Evolutionary conservation across 2,329 filamentous ascomycete species (phyloP).

Genomic region (Boeremia lycopersici): DNA sequence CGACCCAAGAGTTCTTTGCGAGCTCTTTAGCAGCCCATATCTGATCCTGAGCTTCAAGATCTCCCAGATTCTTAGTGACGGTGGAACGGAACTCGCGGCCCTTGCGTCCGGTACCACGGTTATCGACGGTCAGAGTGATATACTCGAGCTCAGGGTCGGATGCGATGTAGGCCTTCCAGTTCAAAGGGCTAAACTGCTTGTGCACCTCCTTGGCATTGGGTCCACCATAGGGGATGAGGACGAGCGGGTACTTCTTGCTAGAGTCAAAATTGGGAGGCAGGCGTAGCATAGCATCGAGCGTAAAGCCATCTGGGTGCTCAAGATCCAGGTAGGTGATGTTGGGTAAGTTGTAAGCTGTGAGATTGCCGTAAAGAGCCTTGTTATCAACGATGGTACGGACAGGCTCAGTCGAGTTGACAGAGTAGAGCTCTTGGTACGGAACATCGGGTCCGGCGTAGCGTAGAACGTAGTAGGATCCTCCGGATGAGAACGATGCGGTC

Average conservation of each 20-base stretch:
- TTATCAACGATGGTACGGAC: constrained; percentile 67
- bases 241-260: constrained; percentile 66
- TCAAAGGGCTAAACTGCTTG: constrained; percentile 62
- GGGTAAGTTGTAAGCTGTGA: constrained; percentile 66
- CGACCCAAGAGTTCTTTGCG: constrained; percentile 60
- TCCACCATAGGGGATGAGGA: constrained; percentile 72
- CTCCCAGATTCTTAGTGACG: constrained; percentile 65
- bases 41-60: constrained; percentile 69
- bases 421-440: constrained; percentile 71
- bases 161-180: constrained; percentile 68
- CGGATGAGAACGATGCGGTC: constrained; percentile 68
- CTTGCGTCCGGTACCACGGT: constrained; percentile 69
- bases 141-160: constrained; percentile 72
- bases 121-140: constrained; percentile 71
- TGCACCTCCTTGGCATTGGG: constrained; percentile 67
- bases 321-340: constrained; percentile 69
- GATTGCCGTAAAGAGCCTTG: constrained; percentile 59
- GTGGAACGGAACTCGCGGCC: constrained; percentile 66
- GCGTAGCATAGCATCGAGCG: constrained; percentile 68
- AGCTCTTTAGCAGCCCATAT: constrained; percentile 69
- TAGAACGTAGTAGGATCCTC: constrained; percentile 68
- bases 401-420: constrained; percentile 60
- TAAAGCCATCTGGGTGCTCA: constrained; percentile 65
- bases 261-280: constrained; percentile 69
- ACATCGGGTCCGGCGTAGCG: constrained; percentile 70